A percentile compares a stretch with the other conserved stretches of the same genome.
phyloP scores from a whole-genome alignment of 1,284 basidiomycete species.

The Schizophyllum amplum region DNA sequence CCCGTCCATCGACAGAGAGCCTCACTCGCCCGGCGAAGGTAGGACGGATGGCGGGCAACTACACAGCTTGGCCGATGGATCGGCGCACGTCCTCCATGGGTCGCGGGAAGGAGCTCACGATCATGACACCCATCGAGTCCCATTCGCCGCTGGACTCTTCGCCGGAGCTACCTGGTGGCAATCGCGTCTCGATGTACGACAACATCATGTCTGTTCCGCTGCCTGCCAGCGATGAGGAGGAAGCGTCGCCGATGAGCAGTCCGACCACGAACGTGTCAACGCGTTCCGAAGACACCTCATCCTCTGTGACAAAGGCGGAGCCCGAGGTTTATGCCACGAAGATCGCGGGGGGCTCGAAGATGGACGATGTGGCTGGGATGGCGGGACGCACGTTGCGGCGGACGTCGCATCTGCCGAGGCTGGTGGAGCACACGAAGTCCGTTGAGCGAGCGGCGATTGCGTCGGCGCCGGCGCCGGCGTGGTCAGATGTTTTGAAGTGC shows the following conservation, averaged over 20 bases:
- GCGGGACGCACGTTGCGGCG: neutral
- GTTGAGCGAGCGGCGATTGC: too few species aligned
- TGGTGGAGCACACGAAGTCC: neutral
- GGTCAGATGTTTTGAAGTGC: slow-evolving; percentile 26
- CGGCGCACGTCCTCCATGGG: neutral
- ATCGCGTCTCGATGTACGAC: neutral
- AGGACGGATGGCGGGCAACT: too few species aligned
- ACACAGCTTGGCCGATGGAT: neutral
- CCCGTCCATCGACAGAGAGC: neutral
- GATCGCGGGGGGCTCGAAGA: too few species aligned
- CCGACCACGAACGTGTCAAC: neutral
- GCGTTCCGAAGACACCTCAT: neutral
- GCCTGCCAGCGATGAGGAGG: neutral
- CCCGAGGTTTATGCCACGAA: neutral
- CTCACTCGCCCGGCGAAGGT: neutral
- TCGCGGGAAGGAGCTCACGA: neutral
- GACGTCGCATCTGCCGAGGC: neutral
- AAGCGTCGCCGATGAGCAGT: neutral
- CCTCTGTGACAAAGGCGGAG: neutral
- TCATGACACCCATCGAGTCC: neutral
- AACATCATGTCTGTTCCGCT: neutral
- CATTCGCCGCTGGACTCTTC: neutral
- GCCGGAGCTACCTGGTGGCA: neutral
- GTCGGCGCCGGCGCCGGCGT: neutral
- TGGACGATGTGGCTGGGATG: too few species aligned